Conservation (phyloP, 108 stramenopile species). For the Cyclotella sp. region DNA sequence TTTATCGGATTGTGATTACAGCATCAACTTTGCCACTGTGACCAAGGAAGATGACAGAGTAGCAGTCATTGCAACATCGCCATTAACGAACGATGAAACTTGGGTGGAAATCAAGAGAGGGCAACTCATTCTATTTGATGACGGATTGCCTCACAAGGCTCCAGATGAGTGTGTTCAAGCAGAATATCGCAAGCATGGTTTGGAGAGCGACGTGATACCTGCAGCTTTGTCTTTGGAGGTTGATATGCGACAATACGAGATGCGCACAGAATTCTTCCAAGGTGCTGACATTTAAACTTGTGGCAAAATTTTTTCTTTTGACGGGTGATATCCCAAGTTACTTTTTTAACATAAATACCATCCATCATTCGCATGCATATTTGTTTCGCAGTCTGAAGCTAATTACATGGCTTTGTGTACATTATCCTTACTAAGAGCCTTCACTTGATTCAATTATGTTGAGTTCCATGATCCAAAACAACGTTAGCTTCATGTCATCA, state of each 20-base stretch:
- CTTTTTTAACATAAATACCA: no score
- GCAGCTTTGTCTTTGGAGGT: slow-evolving; percentile 14
- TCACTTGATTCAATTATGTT: no score
- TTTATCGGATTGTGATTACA: slow-evolving; percentile 62
- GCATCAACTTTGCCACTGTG: slow-evolving; percentile 64
- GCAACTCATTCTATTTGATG: slow-evolving; percentile 74
- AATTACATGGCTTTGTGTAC: no score
- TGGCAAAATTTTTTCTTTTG: no score
- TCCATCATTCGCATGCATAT: no score
- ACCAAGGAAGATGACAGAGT: slow-evolving; percentile 71
- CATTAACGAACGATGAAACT: slow-evolving; percentile 76
- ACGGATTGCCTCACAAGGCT: slow-evolving; percentile 61
- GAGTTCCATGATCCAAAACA: no score
- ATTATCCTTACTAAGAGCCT: no score
- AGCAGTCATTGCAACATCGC: slow-evolving; percentile 83
- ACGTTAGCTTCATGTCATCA: no score
- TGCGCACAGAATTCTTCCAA: slow-evolving; percentile 26
- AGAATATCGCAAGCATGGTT: slow-evolving; percentile 66
- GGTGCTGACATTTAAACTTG: slow-evolving; percentile 20
- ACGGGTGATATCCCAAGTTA: no score
- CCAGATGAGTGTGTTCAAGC: slow-evolving; percentile 54
- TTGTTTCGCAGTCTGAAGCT: no score
- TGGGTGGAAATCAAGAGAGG: slow-evolving; percentile 75
- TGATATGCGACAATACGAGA: slow-evolving; percentile 29
- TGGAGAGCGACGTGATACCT: slow-evolving; percentile 36